Percentiles rank a stretch among this genome's conserved stretches.
phyloP scores from a whole-genome alignment of 139 green algal genomes.

The Volvox africanus region DNA sequence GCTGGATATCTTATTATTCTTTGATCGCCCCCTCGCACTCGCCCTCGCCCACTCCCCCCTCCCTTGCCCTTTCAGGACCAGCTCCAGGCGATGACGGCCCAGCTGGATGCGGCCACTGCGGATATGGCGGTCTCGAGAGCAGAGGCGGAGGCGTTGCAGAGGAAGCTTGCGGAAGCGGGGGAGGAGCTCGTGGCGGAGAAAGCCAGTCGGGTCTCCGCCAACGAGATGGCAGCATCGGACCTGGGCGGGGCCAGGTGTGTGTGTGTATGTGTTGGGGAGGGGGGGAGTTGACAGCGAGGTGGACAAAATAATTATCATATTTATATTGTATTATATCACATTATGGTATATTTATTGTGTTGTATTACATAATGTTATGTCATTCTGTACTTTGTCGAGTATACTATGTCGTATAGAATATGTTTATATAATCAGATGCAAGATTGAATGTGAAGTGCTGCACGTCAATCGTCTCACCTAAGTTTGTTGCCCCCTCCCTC shows the following conservation, averaged over 20 bases:
- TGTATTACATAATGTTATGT: too few species aligned
- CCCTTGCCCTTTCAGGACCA: not conserved
- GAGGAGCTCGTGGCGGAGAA: not conserved
- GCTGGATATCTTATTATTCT: not conserved
- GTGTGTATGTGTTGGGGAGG: not conserved
- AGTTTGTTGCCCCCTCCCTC: too few species aligned
- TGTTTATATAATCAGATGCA: too few species aligned
- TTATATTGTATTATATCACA: too few species aligned
- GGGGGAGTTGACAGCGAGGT: not conserved
- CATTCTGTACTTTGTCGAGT: too few species aligned
- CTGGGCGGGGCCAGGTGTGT: conserved; percentile 2
- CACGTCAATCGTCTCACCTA: too few species aligned
- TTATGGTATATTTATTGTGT: too few species aligned
- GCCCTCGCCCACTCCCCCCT: not conserved
- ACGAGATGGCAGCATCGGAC: not conserved
- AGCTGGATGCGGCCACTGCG: not conserved
- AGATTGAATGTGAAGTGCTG: too few species aligned
- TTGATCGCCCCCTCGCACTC: not conserved
- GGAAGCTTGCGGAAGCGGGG: conserved; percentile 29
- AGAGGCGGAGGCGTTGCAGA: conserved; percentile 20
- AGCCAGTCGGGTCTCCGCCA: not conserved
- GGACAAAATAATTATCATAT: too few species aligned
- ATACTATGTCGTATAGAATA: too few species aligned
- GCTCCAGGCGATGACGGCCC: not conserved
- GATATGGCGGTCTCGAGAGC: not conserved